phyloP scores from a whole-genome alignment of 129 eudicot species.

The Lactuca sativa region DNA sequence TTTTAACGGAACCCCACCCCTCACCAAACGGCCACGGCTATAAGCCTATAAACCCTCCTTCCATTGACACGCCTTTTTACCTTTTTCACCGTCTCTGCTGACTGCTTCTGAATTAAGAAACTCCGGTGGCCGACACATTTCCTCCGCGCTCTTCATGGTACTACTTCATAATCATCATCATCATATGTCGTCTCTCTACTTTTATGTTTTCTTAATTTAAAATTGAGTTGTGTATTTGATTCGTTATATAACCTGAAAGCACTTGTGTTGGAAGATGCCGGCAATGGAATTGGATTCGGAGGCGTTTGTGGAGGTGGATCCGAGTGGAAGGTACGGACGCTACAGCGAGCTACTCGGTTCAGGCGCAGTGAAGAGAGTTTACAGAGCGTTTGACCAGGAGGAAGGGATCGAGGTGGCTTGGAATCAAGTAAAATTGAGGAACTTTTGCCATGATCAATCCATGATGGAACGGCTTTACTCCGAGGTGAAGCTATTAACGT shows the following conservation, averaged over 20 bases:
- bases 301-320: slow-evolving; percentile 58
- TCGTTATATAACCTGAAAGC: not conserved
- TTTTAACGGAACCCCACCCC: slow-evolving; percentile 2
- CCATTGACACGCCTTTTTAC: not conserved
- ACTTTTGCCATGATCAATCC: slow-evolving; percentile 38
- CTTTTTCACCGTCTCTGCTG: not conserved
- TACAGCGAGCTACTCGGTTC: slow-evolving; percentile 62
- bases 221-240: not conserved
- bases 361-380: slow-evolving; percentile 72
- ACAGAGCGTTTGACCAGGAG: slow-evolving; percentile 76
- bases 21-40: not conserved
- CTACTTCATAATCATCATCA: not conserved
- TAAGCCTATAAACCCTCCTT: slow-evolving; percentile 4
- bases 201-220: not conserved
- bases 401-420: slow-evolving; percentile 89
- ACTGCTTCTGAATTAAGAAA: not conserved
- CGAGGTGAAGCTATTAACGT: slow-evolving; percentile 51
- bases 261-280: slow-evolving; percentile 33
- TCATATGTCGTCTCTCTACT: not conserved
- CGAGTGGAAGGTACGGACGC: slow-evolving; percentile 66
- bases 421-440: slow-evolving; percentile 65
- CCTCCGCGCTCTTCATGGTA: slow-evolving; percentile 26
- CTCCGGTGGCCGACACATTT: slow-evolving; percentile 18
- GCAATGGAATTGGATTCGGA: slow-evolving; percentile 45
- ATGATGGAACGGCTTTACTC: slow-evolving; percentile 59